A percentile compares a stretch with the other conserved stretches of the same genome.
phyloP scores from a whole-genome alignment of 202 grass and related monocot genomes.

The Zoysia matrella region DNA sequence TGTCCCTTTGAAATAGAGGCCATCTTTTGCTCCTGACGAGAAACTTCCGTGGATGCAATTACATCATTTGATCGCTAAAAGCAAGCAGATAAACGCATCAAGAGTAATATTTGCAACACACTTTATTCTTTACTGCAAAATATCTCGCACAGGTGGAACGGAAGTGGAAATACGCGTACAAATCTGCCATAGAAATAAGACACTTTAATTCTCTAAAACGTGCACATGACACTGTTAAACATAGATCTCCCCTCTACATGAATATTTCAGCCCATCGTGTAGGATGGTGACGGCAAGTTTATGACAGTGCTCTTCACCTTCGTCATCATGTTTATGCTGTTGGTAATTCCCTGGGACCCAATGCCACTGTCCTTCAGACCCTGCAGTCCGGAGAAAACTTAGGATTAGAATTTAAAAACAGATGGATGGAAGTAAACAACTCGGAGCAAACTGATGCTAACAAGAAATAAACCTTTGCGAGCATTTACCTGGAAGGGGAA shows the following conservation, averaged over 20 bases:
- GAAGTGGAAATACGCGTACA: slow-evolving; percentile 18
- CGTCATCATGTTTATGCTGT: too few species aligned
- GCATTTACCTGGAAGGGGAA: slow-evolving; percentile 88
- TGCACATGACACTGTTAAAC: slow-evolving; percentile 13
- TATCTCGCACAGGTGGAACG: slow-evolving; percentile 27
- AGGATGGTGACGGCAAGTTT: neutral
- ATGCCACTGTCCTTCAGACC: slow-evolving; percentile 18
- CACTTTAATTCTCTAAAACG: slow-evolving; percentile 51
- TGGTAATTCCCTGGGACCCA: too few species aligned
- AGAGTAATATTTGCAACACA: neutral
- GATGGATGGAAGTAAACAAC: too few species aligned
- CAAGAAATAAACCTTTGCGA: neutral
- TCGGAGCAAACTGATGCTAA: neutral
- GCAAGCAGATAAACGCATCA: slow-evolving; percentile 14
- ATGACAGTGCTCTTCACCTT: too few species aligned
- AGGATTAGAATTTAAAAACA: slow-evolving; percentile 9
- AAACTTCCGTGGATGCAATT: neutral
- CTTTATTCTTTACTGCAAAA: slow-evolving; percentile 45
- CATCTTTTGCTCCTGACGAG: neutral
- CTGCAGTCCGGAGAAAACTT: slow-evolving; percentile 43
- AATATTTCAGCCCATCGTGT: slow-evolving; percentile 78
- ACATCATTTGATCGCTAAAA: neutral
- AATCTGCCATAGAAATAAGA: slow-evolving; percentile 33
- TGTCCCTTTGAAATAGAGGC: too few species aligned
- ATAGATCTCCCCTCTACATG: neutral